Base-by-base conservation (phyloP, 2,329 filamentous ascomycete species). In the Talaromyces amestolkiae region DNA sequence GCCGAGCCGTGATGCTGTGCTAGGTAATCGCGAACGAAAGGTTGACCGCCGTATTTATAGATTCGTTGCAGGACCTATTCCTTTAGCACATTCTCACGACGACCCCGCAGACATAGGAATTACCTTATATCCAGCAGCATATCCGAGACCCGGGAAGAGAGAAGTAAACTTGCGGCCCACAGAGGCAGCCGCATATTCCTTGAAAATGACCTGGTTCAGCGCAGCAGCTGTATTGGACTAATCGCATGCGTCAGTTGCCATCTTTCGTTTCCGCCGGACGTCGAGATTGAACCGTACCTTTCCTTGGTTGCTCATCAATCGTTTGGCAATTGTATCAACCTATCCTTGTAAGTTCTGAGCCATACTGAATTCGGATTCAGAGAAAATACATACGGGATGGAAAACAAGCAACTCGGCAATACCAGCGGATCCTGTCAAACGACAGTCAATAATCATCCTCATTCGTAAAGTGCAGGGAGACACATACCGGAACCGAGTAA, bases 31-130 rank as follows among this genome's bases (percentile, higher is more conserved):
- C 94, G 90, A 45, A 92, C 93, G 73, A 97, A 91, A 53, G 95
- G 95, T 83, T 99, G 95, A 60, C 95, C 95, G 71, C 95, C 95
- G 76, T 97, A 99, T 83, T 99, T 99, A 87, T 99, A 99, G 77
- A 99, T 88, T 79, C 95, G 86, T 86, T 99, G 95, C 65, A 97
- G 87, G 68, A 98, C 85, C 87, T 89, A 51, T 35, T 19, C 11
- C 8, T 1, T 41, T 58, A 39, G 56, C 10, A 24, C 1, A 17
- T 31, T 24, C 27, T n/a, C 5, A 37, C 11, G 6, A 17, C 51
- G 3, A 19, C 6, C 31, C 6, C 27, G 15, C 9, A n/a, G 4
- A 54, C 19, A 35, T 13, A 35, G 15, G 3, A 31, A 33, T 62
- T 73, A 89, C 89, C 86, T 99, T 99, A 86, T 99, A 99, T 68